A percentile compares a stretch with the other conserved stretches of the same genome.
These are phyloP conservation scores for Fusarium sp. DNA, from an alignment of 2,329 filamentous ascomycete species.

Conservation along the genomic window DNA sequence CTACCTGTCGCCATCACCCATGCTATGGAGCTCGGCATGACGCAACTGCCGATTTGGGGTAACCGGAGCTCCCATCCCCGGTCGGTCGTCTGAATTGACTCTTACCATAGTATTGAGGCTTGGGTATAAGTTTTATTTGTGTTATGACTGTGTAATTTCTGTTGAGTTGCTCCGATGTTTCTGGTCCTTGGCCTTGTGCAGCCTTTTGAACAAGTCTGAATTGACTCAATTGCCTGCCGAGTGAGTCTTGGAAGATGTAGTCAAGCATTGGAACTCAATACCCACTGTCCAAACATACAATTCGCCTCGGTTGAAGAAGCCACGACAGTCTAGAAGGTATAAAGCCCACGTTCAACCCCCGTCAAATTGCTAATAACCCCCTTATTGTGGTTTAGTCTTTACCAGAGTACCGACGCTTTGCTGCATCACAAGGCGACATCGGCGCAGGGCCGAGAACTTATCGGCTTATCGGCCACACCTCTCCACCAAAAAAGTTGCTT, in stretches of 20 bases:
- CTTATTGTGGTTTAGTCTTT: not conserved
- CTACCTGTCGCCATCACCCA: not conserved
- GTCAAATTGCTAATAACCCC: not conserved
- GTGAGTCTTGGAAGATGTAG: not conserved
- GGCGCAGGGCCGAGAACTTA: constrained; percentile 38
- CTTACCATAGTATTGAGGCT: too few relatives aligned
- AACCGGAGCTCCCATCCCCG: not conserved
- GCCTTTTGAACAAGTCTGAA: not conserved
- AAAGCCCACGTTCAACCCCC: not conserved
- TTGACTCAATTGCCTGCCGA: not conserved
- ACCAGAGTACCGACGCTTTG: constrained; percentile 7
- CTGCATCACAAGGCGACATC: constrained; percentile 37
- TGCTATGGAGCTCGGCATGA: not conserved
- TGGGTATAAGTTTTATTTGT: too few relatives aligned
- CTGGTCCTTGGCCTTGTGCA: too few relatives aligned
- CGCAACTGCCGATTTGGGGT: not conserved
- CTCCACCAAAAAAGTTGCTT: constrained; percentile 14
- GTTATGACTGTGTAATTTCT: too few relatives aligned
- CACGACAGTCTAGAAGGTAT: not conserved
- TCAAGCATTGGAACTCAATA: not conserved
- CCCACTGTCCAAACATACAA: not conserved
- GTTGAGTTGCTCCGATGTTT: too few relatives aligned
- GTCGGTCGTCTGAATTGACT: too few relatives aligned
- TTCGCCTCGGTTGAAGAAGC: not conserved
- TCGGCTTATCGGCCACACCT: constrained; percentile 41